A percentile compares a stretch with the other conserved stretches of the same genome.
Conservation (phyloP, 176 grass and related monocot species). For the Hyparrhenia diplandra region DNA sequence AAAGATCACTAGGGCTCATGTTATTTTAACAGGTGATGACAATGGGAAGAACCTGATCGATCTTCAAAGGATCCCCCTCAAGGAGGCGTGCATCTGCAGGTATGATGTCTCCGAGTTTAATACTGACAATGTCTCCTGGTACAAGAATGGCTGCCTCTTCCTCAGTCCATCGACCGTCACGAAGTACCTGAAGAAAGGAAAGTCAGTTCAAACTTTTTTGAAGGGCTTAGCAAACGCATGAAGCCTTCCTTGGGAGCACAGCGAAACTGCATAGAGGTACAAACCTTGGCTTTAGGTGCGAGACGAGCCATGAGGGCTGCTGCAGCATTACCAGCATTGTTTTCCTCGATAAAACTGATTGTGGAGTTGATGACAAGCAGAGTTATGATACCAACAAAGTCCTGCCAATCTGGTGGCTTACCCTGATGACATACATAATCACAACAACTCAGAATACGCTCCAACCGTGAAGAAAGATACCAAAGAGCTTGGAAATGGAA, state of each 20-base stretch:
- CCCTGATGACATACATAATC: conserved; percentile 35
- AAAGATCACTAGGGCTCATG: not conserved
- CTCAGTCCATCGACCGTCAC: conserved; percentile 59
- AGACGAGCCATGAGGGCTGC: conserved; percentile 76
- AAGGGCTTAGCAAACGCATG: not conserved
- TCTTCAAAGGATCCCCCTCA: conserved; percentile 78
- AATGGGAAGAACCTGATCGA: conserved; percentile 59
- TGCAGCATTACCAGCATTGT: conserved; percentile 71
- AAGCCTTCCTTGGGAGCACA: not conserved
- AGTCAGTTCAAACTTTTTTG: not conserved
- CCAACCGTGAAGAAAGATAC: not conserved
- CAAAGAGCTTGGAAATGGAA: not conserved
- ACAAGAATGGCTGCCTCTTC: conserved; percentile 70
- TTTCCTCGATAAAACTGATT: conserved; percentile 76
- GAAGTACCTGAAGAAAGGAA: conserved; percentile 35
- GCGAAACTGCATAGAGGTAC: not conserved
- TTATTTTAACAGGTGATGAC: not conserved
- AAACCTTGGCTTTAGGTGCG: conserved; percentile 71
- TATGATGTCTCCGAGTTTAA: conserved; percentile 76
- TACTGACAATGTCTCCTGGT: conserved; percentile 63
- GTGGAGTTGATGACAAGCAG: conserved; percentile 74
- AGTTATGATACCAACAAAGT: conserved; percentile 72
- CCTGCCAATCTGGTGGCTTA: conserved; percentile 80
- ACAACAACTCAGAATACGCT: not conserved
- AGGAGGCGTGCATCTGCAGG: conserved; percentile 78